Evolutionary conservation across 306 rosid genomes (phyloP).

Genomic region (Geum urbanum): DNA sequence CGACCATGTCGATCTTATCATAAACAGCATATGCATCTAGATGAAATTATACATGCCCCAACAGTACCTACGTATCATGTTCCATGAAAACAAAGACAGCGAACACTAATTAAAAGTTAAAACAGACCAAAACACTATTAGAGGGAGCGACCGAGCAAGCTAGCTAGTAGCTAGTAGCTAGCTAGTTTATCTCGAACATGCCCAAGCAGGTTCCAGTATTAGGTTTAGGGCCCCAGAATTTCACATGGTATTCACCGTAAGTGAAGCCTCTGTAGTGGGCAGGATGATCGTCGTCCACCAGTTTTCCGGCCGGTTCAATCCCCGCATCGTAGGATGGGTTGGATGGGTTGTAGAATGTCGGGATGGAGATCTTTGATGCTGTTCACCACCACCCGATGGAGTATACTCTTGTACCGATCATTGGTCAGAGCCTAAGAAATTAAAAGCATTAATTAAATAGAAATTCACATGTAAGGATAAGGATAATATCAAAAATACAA

Average conservation of each 20-base stretch:
- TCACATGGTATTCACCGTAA: conserved; percentile 21
- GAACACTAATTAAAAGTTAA: too few relatives aligned
- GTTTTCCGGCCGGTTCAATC: conserved; percentile 17
- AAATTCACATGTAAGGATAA: too few relatives aligned
- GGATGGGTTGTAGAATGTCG: conserved; percentile 32
- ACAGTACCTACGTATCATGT: too few relatives aligned
- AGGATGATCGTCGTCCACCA: neutral
- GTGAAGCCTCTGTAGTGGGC: conserved; percentile 15
- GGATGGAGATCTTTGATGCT: conserved; percentile 28
- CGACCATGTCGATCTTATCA: too few relatives aligned
- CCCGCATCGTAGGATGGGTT: conserved; percentile 28
- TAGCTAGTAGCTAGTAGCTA: neutral
- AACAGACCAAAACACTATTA: too few relatives aligned
- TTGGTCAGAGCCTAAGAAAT: conserved; percentile 19
- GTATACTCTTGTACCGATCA: conserved; percentile 29
- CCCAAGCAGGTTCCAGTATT: conserved; percentile 13
- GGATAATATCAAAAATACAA: too few relatives aligned
- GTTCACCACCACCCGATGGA: conserved; percentile 32
- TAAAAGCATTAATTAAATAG: too few relatives aligned
- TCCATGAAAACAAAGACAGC: too few relatives aligned
- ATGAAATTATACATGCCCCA: too few relatives aligned
- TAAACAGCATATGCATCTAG: too few relatives aligned
- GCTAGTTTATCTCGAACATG: conserved; percentile 10
- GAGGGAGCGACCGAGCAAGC: too few relatives aligned
- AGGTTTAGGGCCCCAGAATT: conserved; percentile 23